Base-by-base conservation (phyloP, 495 filamentous ascomycete species). In the Penicillium alfredii region DNA sequence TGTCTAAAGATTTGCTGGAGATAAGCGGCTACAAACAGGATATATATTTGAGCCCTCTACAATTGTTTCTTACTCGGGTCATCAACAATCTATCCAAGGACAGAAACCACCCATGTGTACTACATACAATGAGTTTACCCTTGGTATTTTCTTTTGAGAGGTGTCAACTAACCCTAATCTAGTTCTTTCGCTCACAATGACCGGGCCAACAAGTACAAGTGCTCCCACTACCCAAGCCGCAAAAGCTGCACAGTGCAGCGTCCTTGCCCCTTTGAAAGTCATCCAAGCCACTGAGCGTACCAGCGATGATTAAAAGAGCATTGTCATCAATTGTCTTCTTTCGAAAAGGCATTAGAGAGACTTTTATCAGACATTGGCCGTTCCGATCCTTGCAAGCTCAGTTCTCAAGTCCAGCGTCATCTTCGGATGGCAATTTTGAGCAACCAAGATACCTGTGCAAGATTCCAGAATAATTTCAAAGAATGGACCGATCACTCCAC, bases 341-440 rank as follows among this genome's bases (percentile, higher is more conserved):
- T 30, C 15, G 17, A 38, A 14, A 38, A 30, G 25, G n/a, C 10
- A 20, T 29, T 38, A 9, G 25, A 12, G 25, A 29, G 25, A 6
- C 8, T 22, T 38, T 17, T 10, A 30, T 30, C 14, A 17, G 15
- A 15, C 6, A 21, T 30, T 21, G 17, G 29, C 6, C 13, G 27
- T 23, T 18, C 35, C n/a, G 12, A 30, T 28, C 14, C 25, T 20
- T 30, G 25, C 11, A 30, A 29, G 12, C 15, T 30, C 35, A 30
- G n/a, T n/a, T n/a, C n/a, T n/a, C n/a, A 25, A 35, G 22, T 25
- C 15, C 22, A 35, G 23, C 23, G 16, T 35, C 22, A 35, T 11
- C 33, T 35, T 18, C 23, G 13, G 13, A 35, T 35, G 33, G 33
- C 33, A 35, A 35, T 26, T 9, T 24, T n/a, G 33, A 35, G 20